phyloP scores from a whole-genome alignment of 2,329 filamentous ascomycete genomes.

The Epichloe baconii region DNA sequence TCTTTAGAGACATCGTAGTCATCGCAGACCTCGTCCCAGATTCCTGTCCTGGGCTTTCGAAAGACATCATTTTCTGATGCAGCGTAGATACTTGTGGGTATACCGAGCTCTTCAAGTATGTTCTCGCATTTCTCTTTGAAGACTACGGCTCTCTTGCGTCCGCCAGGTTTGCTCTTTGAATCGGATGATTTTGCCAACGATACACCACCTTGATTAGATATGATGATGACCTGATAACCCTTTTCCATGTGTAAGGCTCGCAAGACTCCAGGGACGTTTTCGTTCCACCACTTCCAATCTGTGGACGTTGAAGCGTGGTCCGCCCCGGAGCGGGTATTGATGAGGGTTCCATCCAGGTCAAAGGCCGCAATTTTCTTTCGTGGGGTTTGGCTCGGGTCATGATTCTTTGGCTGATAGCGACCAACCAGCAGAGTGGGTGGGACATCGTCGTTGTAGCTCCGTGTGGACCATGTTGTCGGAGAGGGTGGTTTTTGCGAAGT shows the following conservation, averaged over 20 bases:
- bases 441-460: constrained; percentile 36
- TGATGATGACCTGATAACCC: constrained; percentile 61
- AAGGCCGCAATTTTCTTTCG: constrained; percentile 57
- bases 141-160: constrained; percentile 52
- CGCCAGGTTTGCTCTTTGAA: constrained; percentile 44
- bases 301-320: constrained; percentile 54
- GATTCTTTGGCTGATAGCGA: constrained; percentile 43
- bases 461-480: constrained; percentile 56
- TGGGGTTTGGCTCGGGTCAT: constrained; percentile 13
- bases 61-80: constrained; percentile 72
- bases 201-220: constrained; percentile 84
- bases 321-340: constrained; percentile 68
- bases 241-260: constrained; percentile 52
- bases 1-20: constrained; percentile 46
- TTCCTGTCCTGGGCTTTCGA: constrained; percentile 76
- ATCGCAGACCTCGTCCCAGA: constrained; percentile 58
- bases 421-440: constrained; percentile 57
- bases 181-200: constrained; percentile 62
- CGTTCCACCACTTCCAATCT: constrained; percentile 95
- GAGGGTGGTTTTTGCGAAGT: constrained; percentile 73
- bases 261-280: constrained; percentile 52
- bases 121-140: constrained; percentile 71
- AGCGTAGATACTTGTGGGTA: constrained; percentile 73
- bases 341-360: constrained; percentile 77
- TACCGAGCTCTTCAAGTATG: constrained; percentile 56